Conservation (phyloP, 768 basidiomycete species). For the Lactarius vividus region DNA sequence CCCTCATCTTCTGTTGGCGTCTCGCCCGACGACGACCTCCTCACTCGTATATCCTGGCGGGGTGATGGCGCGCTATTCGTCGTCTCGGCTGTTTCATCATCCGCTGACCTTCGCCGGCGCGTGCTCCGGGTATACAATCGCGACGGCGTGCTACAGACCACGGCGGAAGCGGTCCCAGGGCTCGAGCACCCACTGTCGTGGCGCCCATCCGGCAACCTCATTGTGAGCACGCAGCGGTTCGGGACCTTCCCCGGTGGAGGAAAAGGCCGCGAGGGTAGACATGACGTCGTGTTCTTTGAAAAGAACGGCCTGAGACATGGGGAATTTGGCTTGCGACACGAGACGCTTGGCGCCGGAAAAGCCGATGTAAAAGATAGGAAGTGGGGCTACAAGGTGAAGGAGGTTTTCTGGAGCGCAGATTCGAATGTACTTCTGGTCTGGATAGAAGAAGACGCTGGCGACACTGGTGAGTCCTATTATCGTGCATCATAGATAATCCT, state of each 20-base stretch:
- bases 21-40: constrained; percentile 67
- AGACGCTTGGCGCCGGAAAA: constrained; percentile 28
- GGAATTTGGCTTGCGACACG: constrained; percentile 67
- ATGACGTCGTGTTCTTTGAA: constrained; percentile 94
- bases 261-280: constrained; percentile 59
- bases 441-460: constrained; percentile 65
- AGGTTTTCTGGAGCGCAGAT: constrained; percentile 84
- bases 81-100: constrained; percentile 48
- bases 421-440: constrained; percentile 84
- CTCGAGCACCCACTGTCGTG: constrained; percentile 78
- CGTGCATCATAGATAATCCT: constrained; percentile 14
- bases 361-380: constrained; percentile 36
- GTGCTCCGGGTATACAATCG: constrained; percentile 74
- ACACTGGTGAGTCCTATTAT: constrained; percentile 56
- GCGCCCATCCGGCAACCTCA: constrained; percentile 86
- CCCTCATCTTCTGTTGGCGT: constrained; percentile 42
- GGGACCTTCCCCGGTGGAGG: constrained; percentile 67
- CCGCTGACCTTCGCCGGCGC: constrained; percentile 43
- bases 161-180: constrained; percentile 79
- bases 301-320: constrained; percentile 91
- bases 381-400: constrained; percentile 72
- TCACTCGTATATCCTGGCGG: constrained; percentile 85
- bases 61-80: constrained; percentile 90
- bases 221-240: constrained; percentile 78
- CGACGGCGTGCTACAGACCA: constrained; percentile 72